phyloP scores from a whole-genome alignment of 345 rosid genomes.

The Clausena lansium region DNA sequence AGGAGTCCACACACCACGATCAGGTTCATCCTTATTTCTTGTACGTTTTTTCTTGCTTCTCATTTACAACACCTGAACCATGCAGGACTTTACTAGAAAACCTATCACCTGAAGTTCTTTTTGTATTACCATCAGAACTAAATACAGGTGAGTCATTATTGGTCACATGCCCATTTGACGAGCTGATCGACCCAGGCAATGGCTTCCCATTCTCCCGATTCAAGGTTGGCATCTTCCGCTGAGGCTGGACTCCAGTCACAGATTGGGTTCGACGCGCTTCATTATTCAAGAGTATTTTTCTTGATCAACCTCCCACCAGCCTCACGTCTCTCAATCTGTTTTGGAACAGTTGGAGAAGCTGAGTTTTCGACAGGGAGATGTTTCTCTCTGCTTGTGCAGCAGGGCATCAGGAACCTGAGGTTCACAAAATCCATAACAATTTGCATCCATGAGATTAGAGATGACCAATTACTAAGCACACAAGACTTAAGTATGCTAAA shows the following conservation, averaged over 20 bases:
- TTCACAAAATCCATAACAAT: conserved; percentile 16
- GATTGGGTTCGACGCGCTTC: conserved; percentile 34
- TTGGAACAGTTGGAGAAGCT: conserved; percentile 26
- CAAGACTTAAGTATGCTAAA: no score
- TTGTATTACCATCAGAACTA: conserved; percentile 23
- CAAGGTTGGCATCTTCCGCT: conserved; percentile 35
- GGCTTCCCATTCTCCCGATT: conserved; percentile 36
- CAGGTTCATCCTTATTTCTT: conserved; percentile 69
- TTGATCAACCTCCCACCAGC: conserved; percentile 51
- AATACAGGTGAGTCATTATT: conserved; percentile 18
- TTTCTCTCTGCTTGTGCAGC: conserved; percentile 30
- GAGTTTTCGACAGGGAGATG: conserved; percentile 30
- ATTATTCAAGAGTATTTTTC: conserved; percentile 44
- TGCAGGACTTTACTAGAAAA: conserved; percentile 41
- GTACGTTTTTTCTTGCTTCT: conserved; percentile 50
- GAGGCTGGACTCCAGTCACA: conserved; percentile 32
- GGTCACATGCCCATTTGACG: conserved; percentile 23
- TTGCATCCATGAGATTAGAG: conserved; percentile 3
- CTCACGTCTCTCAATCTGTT: conserved; percentile 41
- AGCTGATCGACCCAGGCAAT: conserved; percentile 34
- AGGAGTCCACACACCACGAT: conserved; percentile 72
- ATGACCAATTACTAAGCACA: neutral
- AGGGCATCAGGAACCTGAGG: conserved; percentile 32
- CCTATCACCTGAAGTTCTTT: conserved; percentile 41
- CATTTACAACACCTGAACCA: conserved; percentile 36